Conservation (phyloP, 345 rosid genomes). For the Lepidium aucheri region DNA sequence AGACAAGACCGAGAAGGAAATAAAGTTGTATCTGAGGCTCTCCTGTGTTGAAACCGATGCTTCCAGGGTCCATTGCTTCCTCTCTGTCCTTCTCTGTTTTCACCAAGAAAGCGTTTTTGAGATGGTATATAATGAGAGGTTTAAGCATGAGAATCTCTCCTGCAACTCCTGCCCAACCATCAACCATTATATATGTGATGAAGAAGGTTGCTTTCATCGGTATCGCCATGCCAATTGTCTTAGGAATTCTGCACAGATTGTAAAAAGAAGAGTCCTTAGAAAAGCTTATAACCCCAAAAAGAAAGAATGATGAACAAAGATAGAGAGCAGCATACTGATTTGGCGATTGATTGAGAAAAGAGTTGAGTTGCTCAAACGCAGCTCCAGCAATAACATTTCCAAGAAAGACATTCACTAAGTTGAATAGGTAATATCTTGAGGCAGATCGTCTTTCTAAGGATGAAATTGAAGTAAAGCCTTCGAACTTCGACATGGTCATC, state of each 20-base stretch:
- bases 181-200: conserved; percentile 92
- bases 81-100: conserved; percentile 95
- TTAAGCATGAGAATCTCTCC: conserved; percentile 80
- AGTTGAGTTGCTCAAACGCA: conserved; percentile 71
- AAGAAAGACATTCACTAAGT: conserved; percentile 74
- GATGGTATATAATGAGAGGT: conserved; percentile 71
- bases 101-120: conserved; percentile 83
- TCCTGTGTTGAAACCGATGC: conserved; percentile 77
- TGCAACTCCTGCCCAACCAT: conserved; percentile 98
- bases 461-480: conserved; percentile 75
- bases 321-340: conserved; percentile 44
- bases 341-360: conserved; percentile 59
- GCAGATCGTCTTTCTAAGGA: conserved; percentile 85
- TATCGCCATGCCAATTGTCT: conserved; percentile 76
- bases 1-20: conserved; percentile 86
- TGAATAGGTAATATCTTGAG: conserved; percentile 74
- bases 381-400: conserved; percentile 60
- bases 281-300: not conserved
- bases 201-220: conserved; percentile 94
- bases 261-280: not conserved
- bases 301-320: not conserved
- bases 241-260: conserved; percentile 51
- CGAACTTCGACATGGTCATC: conserved; percentile 96
- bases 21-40: conserved; percentile 93
- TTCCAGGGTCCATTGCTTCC: conserved; percentile 89